Conservation (phyloP, 148 eudicot genomes). For the Arbutus unedo region DNA sequence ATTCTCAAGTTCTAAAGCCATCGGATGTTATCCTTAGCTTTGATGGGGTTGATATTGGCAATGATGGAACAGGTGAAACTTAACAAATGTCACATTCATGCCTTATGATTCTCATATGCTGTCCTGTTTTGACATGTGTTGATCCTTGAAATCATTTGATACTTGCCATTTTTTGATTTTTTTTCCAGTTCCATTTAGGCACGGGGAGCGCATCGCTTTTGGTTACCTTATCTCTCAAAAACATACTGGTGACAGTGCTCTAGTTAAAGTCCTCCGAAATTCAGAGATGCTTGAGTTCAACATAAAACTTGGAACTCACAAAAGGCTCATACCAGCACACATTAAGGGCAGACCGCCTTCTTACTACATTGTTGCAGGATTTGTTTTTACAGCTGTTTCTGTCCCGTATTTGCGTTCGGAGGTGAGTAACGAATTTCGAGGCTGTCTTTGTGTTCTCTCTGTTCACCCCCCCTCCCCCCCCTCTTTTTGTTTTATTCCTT, state of each 20-base stretch:
- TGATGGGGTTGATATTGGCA: slow-evolving; percentile 41
- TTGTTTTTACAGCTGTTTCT: slow-evolving; percentile 43
- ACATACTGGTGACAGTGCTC: slow-evolving; percentile 37
- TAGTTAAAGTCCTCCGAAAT: slow-evolving; percentile 45
- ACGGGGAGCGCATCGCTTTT: slow-evolving; percentile 54
- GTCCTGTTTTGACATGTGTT: neutral
- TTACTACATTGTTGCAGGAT: slow-evolving; percentile 49
- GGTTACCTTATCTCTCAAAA: slow-evolving; percentile 51
- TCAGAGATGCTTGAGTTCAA: slow-evolving; percentile 36
- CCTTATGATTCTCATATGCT: neutral
- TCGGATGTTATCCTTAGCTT: slow-evolving; percentile 50
- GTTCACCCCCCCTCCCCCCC: no score
- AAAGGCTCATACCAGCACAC: slow-evolving; percentile 45
- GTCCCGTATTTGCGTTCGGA: slow-evolving; percentile 52
- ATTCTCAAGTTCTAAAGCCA: slow-evolving; percentile 36
- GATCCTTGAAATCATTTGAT: neutral
- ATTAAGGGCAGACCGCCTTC: slow-evolving; percentile 44
- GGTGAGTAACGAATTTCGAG: slow-evolving; percentile 21
- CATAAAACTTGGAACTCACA: slow-evolving; percentile 43
- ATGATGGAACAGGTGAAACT: slow-evolving; percentile 47
- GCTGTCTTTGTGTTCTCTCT: neutral
- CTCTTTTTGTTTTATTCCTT: no score
- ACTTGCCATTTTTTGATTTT: neutral
- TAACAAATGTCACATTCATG: neutral
- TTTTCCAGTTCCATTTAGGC: slow-evolving; percentile 37